Percentiles rank a stretch among this genome's conserved stretches.
phyloP scores from a whole-genome alignment of 805 yeast species.

The Kluyveromyces starmeri region DNA sequence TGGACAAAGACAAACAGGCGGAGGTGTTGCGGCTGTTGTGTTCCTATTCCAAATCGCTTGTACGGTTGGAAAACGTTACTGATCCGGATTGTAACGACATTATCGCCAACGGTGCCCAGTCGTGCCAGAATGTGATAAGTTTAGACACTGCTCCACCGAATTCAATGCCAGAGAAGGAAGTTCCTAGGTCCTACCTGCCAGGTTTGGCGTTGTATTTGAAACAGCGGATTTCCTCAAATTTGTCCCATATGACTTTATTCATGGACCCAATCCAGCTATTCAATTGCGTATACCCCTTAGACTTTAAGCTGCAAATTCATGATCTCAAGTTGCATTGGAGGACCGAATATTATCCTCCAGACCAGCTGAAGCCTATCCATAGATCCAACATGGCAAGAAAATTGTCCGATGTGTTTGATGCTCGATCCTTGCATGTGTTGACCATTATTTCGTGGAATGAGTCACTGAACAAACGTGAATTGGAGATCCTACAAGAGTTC shows the following conservation, averaged over 20 bases:
- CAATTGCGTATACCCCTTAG: constrained; percentile 28
- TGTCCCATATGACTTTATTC: constrained; percentile 30
- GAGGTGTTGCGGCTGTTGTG: constrained; percentile 25
- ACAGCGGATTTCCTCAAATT: constrained; percentile 23
- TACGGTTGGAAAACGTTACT: constrained; percentile 34
- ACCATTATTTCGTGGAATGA: constrained; percentile 39
- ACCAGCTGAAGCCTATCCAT: constrained; percentile 19
- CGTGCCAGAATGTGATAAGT: constrained; percentile 22
- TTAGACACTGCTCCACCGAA: constrained; percentile 33
- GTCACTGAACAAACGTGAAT: constrained; percentile 24
- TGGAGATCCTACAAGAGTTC: constrained; percentile 32
- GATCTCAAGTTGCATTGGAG: constrained; percentile 36
- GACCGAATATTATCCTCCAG: constrained; percentile 30
- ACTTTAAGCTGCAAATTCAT: constrained; percentile 27
- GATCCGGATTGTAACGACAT: constrained; percentile 32
- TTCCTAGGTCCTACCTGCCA: constrained; percentile 25
- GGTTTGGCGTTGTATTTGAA: constrained; percentile 21
- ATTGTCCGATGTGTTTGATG: constrained; percentile 32
- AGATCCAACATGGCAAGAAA: constrained; percentile 15
- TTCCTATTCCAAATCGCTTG: constrained; percentile 23
- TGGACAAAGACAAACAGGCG: constrained; percentile 27
- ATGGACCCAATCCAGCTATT: constrained; percentile 33
- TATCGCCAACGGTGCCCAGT: constrained; percentile 23
- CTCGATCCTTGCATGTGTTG: constrained; percentile 27
- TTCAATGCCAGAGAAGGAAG: constrained; percentile 27